Conservation (phyloP, 257 asterid species). For the Solanum corneliomulleri region DNA sequence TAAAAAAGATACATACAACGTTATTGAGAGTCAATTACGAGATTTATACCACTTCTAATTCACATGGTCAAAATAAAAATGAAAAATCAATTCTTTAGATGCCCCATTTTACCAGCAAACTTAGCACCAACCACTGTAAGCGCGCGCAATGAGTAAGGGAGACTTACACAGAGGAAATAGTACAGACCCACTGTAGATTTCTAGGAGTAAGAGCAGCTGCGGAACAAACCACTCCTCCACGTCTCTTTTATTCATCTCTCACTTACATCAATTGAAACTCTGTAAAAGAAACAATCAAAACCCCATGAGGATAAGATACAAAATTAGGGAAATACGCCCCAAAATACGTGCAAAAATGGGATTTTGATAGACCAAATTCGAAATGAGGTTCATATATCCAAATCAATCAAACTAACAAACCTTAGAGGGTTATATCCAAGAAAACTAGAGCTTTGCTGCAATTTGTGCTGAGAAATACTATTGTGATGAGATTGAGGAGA, state of each 20-base stretch:
- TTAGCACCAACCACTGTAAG: background rate
- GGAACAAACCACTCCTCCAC: constrained; percentile 44
- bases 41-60: background rate
- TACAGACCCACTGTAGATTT: constrained; percentile 62
- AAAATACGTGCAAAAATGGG: background rate
- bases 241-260: constrained; percentile 13
- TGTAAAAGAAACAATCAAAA: constrained; percentile 10
- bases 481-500: background rate
- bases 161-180: constrained; percentile 55
- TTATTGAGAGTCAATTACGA: background rate
- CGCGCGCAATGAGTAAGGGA: background rate
- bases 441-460: constrained; percentile 3
- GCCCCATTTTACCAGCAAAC: background rate
- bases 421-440: constrained; percentile 6
- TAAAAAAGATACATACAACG: background rate
- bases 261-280: constrained; percentile 12
- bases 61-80: background rate
- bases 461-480: constrained; percentile 10
- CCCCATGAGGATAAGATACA: background rate
- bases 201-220: constrained; percentile 35
- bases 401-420: background rate
- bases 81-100: background rate
- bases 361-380: background rate
- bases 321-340: background rate
- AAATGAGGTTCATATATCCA: background rate